Conservation (phyloP, 164 flowering plant species). For the Stephania cephalantha region DNA sequence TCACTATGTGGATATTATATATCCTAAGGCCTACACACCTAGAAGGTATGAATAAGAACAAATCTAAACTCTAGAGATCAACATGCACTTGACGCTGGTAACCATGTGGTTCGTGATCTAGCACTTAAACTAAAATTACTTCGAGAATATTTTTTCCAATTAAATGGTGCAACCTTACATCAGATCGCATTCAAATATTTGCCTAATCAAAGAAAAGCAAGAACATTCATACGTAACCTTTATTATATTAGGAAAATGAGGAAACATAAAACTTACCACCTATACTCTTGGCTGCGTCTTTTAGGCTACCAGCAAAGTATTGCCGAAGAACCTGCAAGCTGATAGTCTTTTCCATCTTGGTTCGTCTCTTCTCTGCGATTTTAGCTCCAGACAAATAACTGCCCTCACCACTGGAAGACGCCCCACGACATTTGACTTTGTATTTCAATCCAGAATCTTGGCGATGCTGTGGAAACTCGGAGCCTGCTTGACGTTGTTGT, state of each 20-base stretch:
- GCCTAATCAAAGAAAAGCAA: background rate
- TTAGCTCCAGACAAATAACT: slow-evolving; percentile 23
- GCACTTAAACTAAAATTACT: background rate
- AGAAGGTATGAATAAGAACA: background rate
- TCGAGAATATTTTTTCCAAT: background rate
- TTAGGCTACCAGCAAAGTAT: slow-evolving; percentile 83
- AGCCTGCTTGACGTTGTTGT: slow-evolving; percentile 11
- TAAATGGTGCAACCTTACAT: background rate
- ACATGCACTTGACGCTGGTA: background rate
- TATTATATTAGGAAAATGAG: background rate
- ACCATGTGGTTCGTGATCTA: background rate
- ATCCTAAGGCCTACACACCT: too few species aligned
- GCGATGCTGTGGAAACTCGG: slow-evolving; percentile 24
- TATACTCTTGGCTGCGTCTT: slow-evolving; percentile 86
- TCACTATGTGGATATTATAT: too few species aligned
- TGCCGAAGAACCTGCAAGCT: slow-evolving; percentile 75
- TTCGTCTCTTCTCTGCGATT: slow-evolving; percentile 46
- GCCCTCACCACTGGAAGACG: slow-evolving; percentile 31
- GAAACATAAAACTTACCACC: slow-evolving; percentile 62
- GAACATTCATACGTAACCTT: background rate
- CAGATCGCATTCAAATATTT: background rate
- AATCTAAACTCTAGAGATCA: background rate
- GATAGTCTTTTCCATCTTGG: slow-evolving; percentile 67
- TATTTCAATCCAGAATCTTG: slow-evolving; percentile 26
- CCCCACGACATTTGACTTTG: slow-evolving; percentile 23